Conservation (phyloP, 495 filamentous ascomycete genomes). For the Aspergillus ostianus region DNA sequence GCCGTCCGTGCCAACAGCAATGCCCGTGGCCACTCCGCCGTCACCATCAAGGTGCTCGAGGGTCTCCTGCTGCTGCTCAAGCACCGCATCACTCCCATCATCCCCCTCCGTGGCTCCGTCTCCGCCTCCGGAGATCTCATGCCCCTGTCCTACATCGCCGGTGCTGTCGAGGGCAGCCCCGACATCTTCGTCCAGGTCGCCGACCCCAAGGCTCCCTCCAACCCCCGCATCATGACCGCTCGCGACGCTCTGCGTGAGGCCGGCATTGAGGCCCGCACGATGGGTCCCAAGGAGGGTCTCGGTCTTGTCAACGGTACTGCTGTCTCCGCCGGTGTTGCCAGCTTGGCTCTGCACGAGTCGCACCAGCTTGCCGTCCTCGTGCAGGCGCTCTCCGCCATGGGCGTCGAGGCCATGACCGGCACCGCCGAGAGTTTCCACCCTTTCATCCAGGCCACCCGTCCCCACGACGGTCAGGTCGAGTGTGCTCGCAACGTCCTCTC, state of each 20-base stretch:
- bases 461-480: slow-evolving; percentile 63
- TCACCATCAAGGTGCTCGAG: slow-evolving; percentile 50
- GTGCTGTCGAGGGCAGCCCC: slow-evolving; percentile 57
- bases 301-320: slow-evolving; percentile 69
- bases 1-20: slow-evolving; percentile 56
- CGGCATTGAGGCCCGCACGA: slow-evolving; percentile 16
- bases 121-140: slow-evolving; percentile 64
- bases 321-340: slow-evolving; percentile 50
- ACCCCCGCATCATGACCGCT: slow-evolving; percentile 20
- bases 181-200: slow-evolving; percentile 25
- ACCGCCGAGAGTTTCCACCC: slow-evolving; percentile 54
- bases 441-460: slow-evolving; percentile 57
- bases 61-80: slow-evolving; percentile 45
- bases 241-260: slow-evolving; percentile 17
- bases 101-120: slow-evolving; percentile 59
- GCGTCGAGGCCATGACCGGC: slow-evolving; percentile 48
- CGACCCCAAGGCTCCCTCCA: background rate
- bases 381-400: slow-evolving; percentile 55
- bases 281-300: slow-evolving; percentile 55
- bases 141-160: slow-evolving; percentile 61
- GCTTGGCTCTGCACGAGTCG: slow-evolving; percentile 55
- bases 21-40: slow-evolving; percentile 57
- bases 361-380: slow-evolving; percentile 56
- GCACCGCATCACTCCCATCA: slow-evolving; percentile 48
- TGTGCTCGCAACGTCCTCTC: slow-evolving; percentile 52